Conservation (phyloP, 1,139 yeast genomes). For the Saccharomyces uvarum region DNA sequence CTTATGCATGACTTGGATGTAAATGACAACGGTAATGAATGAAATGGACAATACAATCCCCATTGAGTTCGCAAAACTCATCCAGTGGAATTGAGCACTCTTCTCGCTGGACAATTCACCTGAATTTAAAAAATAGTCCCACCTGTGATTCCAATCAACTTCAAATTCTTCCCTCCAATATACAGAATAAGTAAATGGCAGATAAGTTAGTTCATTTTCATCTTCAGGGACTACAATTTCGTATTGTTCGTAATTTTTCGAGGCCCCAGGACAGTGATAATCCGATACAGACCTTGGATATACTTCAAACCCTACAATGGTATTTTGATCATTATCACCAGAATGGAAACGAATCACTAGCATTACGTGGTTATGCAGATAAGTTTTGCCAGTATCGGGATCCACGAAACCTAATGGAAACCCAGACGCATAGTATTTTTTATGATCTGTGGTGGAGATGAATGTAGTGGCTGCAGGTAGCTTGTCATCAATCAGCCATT, state of each 20-base stretch:
- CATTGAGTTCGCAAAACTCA: slow-evolving; percentile 22
- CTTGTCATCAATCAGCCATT: slow-evolving; percentile 72
- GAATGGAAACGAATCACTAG: slow-evolving; percentile 68
- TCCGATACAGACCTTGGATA: slow-evolving; percentile 76
- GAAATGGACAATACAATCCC: slow-evolving; percentile 20
- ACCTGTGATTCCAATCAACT: slow-evolving; percentile 60
- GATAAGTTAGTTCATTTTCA: slow-evolving; percentile 33
- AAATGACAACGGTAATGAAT: slow-evolving; percentile 17
- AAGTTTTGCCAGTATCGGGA: slow-evolving; percentile 44
- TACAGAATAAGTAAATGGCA: slow-evolving; percentile 79
- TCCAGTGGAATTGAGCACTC: slow-evolving; percentile 24
- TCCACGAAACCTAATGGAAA: slow-evolving; percentile 71
- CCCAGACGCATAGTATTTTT: slow-evolving; percentile 77
- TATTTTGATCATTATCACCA: slow-evolving; percentile 41
- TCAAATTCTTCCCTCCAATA: slow-evolving; percentile 80
- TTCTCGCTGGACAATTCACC: slow-evolving; percentile 34
- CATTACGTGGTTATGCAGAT: slow-evolving; percentile 73
- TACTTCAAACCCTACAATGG: slow-evolving; percentile 85
- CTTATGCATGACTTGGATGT: slow-evolving; percentile 8
- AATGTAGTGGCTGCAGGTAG: slow-evolving; percentile 87
- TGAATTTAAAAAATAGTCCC: slow-evolving; percentile 64
- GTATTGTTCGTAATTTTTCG: slow-evolving; percentile 48
- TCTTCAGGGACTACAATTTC: slow-evolving; percentile 37
- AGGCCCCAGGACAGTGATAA: slow-evolving; percentile 61
- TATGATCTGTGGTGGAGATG: slow-evolving; percentile 50